A percentile compares a stretch with the other conserved stretches of the same genome.
Conservation (phyloP, 208 protist species). For the Cochliopodium minus region DNA sequence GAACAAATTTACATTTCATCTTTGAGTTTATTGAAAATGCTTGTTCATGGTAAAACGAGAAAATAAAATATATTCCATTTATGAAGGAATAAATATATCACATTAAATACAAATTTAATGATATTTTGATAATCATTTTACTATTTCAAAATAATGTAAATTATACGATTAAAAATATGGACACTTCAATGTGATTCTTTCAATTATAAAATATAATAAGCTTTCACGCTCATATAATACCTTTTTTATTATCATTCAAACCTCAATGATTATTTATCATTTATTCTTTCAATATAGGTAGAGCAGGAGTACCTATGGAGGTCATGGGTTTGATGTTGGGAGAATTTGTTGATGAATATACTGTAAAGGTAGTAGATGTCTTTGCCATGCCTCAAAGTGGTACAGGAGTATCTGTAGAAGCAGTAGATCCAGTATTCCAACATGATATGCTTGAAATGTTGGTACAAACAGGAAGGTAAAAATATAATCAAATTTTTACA, state of each 20-base stretch:
- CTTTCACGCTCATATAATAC: too few species aligned
- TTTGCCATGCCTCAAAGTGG: conserved; percentile 97
- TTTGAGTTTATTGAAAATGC: conserved; percentile 98
- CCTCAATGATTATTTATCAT: not conserved
- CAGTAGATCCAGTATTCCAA: conserved; percentile 98
- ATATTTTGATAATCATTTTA: too few species aligned
- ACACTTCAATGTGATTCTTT: too few species aligned
- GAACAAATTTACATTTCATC: conserved; percentile 97
- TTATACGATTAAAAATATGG: too few species aligned
- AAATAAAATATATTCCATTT: not conserved
- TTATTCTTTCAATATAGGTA: conserved; percentile 21
- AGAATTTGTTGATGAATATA: conserved; percentile 99
- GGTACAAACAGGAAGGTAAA: conserved; percentile 87
- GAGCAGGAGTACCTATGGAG: conserved; percentile 97
- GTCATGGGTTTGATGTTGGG: conserved; percentile 99
- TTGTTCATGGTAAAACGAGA: conserved; percentile 97
- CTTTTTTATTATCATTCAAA: too few species aligned
- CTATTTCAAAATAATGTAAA: too few species aligned
- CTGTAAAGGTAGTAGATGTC: conserved; percentile 83
- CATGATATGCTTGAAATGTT: conserved; percentile 99
- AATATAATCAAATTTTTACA: conserved; percentile 12
- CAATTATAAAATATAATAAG: too few species aligned
- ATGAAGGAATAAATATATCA: not conserved
- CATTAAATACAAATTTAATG: too few species aligned
- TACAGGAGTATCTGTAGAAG: conserved; percentile 93